A percentile compares a stretch with the other conserved stretches of the same genome.
Conservation (phyloP, 192 early-diverging fungal species). For the Phlyctochytrium planicorne region DNA sequence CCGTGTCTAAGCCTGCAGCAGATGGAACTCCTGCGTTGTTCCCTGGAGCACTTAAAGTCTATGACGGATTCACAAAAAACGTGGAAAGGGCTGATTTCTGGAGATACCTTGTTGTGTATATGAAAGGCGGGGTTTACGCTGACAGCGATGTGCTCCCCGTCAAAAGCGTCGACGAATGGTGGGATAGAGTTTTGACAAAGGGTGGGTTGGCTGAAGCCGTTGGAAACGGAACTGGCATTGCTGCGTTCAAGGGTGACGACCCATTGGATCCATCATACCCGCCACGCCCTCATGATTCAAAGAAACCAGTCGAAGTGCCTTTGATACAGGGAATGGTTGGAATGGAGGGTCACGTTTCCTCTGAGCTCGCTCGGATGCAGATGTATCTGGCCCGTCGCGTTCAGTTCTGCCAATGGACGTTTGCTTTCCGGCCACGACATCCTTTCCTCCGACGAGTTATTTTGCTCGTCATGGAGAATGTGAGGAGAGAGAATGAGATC, state of each 20-base stretch:
- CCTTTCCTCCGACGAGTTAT: not conserved
- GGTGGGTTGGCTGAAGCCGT: not conserved
- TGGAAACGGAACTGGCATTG: not conserved
- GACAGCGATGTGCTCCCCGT: constrained; percentile 27
- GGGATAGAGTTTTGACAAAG: not conserved
- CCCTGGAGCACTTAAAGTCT: not conserved
- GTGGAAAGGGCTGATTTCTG: constrained; percentile 27
- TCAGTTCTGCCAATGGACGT: constrained; percentile 1
- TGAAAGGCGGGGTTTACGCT: constrained; percentile 37
- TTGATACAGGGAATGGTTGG: not conserved
- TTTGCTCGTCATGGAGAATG: not conserved
- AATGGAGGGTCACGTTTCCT: not conserved
- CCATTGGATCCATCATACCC: too few relatives aligned
- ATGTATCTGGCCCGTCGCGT: not conserved
- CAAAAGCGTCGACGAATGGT: not conserved
- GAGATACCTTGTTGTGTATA: constrained; percentile 31
- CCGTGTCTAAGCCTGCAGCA: too few relatives aligned
- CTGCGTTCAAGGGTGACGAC: not conserved
- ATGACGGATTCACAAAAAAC: constrained; percentile 1
- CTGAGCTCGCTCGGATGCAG: not conserved
- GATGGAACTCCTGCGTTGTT: not conserved
- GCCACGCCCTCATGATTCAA: not conserved
- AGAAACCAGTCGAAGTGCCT: not conserved
- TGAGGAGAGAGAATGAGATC: not conserved
- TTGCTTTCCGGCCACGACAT: not conserved